These are phyloP conservation scores for Scheffersomyces illinoinensis DNA, from an alignment of 1,139 yeast genomes.

Conservation along the genomic window DNA sequence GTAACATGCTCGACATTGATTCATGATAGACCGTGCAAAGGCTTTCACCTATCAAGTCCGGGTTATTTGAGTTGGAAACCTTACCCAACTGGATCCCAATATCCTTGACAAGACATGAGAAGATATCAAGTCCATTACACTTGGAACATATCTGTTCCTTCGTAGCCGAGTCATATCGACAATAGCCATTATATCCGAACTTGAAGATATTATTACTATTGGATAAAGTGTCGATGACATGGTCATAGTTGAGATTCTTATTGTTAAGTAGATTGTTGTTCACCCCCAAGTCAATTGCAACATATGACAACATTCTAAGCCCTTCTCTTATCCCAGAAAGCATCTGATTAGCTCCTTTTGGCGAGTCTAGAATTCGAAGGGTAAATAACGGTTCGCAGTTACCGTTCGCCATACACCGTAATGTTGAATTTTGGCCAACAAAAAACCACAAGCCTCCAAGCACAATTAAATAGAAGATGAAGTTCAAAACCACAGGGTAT, in stretches of 20 bases:
- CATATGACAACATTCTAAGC: slow-evolving; percentile 51
- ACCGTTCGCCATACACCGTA: not conserved
- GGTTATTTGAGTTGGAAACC: slow-evolving; percentile 37
- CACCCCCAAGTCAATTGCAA: slow-evolving; percentile 54
- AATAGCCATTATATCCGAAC: slow-evolving; percentile 52
- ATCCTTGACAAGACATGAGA: slow-evolving; percentile 49
- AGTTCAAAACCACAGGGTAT: not conserved
- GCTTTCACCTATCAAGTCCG: slow-evolving; percentile 40
- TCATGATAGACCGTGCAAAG: slow-evolving; percentile 38
- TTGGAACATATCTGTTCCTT: slow-evolving; percentile 30
- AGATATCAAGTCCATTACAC: slow-evolving; percentile 46
- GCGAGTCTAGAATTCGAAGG: not conserved
- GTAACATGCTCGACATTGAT: not conserved
- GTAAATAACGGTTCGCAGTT: not conserved
- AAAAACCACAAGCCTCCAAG: not conserved
- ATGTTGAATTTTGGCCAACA: not conserved
- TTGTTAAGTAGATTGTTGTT: not conserved
- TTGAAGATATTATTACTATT: slow-evolving; percentile 36
- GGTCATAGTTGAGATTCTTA: slow-evolving; percentile 19
- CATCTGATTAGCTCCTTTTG: slow-evolving; percentile 1
- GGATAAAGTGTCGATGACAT: slow-evolving; percentile 46
- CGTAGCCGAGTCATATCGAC: slow-evolving; percentile 32
- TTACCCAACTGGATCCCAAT: slow-evolving; percentile 49
- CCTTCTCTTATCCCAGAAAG: slow-evolving; percentile 46
- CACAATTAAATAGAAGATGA: not conserved